Conservation (phyloP, 192 early-diverging fungal genomes). For the Entomortierella parvispora region DNA sequence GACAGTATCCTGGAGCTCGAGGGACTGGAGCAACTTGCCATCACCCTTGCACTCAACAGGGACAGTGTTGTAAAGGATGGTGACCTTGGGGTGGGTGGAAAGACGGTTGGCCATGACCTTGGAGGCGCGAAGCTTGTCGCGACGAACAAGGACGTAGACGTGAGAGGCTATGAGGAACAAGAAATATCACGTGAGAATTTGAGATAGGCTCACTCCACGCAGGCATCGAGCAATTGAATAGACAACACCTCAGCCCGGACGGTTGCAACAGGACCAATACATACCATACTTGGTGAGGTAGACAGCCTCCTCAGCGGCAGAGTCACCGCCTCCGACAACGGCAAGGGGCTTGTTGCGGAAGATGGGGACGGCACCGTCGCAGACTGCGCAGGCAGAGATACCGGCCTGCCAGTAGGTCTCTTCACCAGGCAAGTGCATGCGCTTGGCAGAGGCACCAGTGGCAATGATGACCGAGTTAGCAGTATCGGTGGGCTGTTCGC, state of each 20-base stretch:
- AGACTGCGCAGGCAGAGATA: constrained; percentile 99
- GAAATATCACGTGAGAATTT: constrained; percentile 1
- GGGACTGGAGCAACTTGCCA: constrained; percentile 74
- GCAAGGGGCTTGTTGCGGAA: constrained; percentile 96
- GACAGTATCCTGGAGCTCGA: constrained; percentile 82
- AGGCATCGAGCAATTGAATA: not conserved
- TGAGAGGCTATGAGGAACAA: constrained; percentile 71
- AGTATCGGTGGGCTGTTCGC: constrained; percentile 76
- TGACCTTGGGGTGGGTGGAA: constrained; percentile 87
- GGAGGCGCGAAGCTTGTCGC: constrained; percentile 95
- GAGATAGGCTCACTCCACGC: constrained; percentile 1
- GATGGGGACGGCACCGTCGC: constrained; percentile 97
- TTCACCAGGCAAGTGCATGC: constrained; percentile 89
- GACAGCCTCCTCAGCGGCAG: constrained; percentile 94
- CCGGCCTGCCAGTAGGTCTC: constrained; percentile 98
- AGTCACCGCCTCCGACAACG: constrained; percentile 97
- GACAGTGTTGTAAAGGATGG: constrained; percentile 89
- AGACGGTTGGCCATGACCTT: constrained; percentile 97
- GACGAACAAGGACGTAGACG: constrained; percentile 93
- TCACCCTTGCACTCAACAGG: constrained; percentile 91
- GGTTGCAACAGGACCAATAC: not conserved
- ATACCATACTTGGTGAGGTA: constrained; percentile 94
- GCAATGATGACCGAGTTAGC: constrained; percentile 91
- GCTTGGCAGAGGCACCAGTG: constrained; percentile 98
- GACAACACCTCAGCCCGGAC: no score